Evolutionary conservation across 805 yeast species (phyloP), one percentile per base, ranked within the genome.

Genomic region (Candida xyloterini): DNA sequence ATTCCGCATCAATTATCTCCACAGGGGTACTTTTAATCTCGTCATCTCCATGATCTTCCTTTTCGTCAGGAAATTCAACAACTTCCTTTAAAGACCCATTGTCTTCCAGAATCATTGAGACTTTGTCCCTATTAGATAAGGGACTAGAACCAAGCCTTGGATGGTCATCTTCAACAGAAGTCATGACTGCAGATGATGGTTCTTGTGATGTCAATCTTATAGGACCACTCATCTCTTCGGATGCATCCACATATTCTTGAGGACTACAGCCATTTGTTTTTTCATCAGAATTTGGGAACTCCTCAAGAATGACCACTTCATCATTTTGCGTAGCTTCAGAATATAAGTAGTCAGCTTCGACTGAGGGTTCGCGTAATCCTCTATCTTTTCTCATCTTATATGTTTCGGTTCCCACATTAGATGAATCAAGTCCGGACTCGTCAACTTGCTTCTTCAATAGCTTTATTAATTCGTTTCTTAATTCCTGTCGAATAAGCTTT

Each of bases 361-460:
- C 35, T 3, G 36, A 32, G 3, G 42, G 42, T 18, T 38, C 42
- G 2, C 25, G 11, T 13, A 38, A n/a, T 9, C 36, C 36, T 21
- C 27, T 31, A 11, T 29, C 32, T 21, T 32, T 27, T 11, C 35
- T 24, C 25, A 33, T 15, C 21, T 31, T 40, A 27, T 53, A 46
- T 13, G 56, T 53, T 15, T 44, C 35, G n/a, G 34, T 44, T 1
- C 66, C 66, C 24, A 62, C 38, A 16, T 34, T 38, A 10, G 51
- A 40, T 5, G 38, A 27, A 45, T 57, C 58, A 9, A 51, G 56
- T 2, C 62, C 62, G 2, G 31, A 27, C 9, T 14, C 26, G 10
- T 35, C 32, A 1, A 60, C 61, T 38, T 64, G 67, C 7, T 47
- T 31, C 33, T 47, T 55, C 25, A 64, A 45, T 13, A 62, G 37